Percentiles rank a stretch among this genome's conserved stretches.
Evolutionary conservation across 805 yeast genomes (phyloP).

Genomic region (Metschnikowia sp.): DNA sequence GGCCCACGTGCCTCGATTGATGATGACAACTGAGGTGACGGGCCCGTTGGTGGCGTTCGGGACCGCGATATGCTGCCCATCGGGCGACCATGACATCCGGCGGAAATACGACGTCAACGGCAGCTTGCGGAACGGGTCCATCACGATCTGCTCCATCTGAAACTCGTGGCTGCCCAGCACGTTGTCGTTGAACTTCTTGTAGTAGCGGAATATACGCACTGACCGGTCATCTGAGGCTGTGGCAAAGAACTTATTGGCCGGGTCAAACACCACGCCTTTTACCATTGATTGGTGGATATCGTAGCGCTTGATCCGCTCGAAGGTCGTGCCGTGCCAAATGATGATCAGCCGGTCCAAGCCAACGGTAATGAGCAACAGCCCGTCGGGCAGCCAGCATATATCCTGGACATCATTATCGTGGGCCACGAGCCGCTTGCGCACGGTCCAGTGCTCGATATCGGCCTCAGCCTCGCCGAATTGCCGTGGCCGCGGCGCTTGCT

Average conservation of each 20-base stretch:
- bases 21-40: constrained; percentile 66
- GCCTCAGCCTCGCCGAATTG: constrained; percentile 68
- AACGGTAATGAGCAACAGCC: constrained; percentile 84
- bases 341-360: constrained; percentile 92
- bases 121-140: constrained; percentile 81
- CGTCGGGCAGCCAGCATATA: constrained; percentile 97
- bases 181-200: constrained; percentile 50
- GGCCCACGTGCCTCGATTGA: constrained; percentile 79
- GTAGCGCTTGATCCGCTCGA: constrained; percentile 82
- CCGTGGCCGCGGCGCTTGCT: constrained; percentile 45
- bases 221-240: constrained; percentile 96
- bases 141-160: constrained; percentile 77
- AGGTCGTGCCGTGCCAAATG: constrained; percentile 90
- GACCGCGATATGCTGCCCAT: constrained; percentile 81
- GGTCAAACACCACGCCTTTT: constrained; percentile 95
- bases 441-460: constrained; percentile 92
- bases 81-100: constrained; percentile 86
- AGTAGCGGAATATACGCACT: constrained; percentile 81
- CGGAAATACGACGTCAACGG: constrained; percentile 91
- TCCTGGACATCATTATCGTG: constrained; percentile 98
- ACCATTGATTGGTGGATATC: constrained; percentile 95
- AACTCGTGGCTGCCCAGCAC: constrained; percentile 65
- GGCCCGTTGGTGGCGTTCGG: constrained; percentile 87
- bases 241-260: constrained; percentile 96
- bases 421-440: constrained; percentile 85